Conservation (phyloP, 345 rosid species). For the Jatropha curcas region DNA sequence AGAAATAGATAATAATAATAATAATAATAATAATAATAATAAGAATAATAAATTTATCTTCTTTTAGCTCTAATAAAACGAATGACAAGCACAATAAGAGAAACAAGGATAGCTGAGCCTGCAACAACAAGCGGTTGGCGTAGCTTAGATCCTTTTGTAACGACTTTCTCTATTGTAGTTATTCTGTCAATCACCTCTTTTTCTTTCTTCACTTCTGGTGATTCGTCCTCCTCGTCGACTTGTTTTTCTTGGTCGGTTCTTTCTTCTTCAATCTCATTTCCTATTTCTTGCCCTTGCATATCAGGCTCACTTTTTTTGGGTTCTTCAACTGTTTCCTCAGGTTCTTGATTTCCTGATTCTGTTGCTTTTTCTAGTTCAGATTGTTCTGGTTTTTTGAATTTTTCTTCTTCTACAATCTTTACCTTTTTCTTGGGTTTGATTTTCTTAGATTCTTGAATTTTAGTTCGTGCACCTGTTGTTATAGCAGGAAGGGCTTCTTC, state of each 20-base stretch:
- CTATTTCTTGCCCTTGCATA: background rate
- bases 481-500: conserved; percentile 9
- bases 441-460: background rate
- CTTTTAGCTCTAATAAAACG: conserved; percentile 45
- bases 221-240: conserved; percentile 11
- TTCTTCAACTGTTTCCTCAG: conserved; percentile 12
- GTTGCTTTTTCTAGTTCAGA: conserved; percentile 7
- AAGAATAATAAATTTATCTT: conserved; percentile 28
- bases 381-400: conserved; percentile 5
- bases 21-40: too few species aligned
- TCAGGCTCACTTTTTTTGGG: background rate
- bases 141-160: conserved; percentile 22
- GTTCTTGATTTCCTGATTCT: conserved; percentile 21
- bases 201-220: conserved; percentile 16
- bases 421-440: conserved; percentile 5
- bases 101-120: conserved; percentile 58
- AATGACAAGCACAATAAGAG: conserved; percentile 57
- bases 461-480: background rate
- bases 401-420: background rate
- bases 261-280: conserved; percentile 6
- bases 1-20: too few species aligned
- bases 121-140: conserved; percentile 39
- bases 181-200: conserved; percentile 17
- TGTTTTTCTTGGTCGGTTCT: background rate
- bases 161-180: conserved; percentile 2